Evolutionary conservation across 2,329 filamentous ascomycete genomes (phyloP), one percentile per base, ranked within the genome.

Genomic region (Bipolaris cookei): DNA sequence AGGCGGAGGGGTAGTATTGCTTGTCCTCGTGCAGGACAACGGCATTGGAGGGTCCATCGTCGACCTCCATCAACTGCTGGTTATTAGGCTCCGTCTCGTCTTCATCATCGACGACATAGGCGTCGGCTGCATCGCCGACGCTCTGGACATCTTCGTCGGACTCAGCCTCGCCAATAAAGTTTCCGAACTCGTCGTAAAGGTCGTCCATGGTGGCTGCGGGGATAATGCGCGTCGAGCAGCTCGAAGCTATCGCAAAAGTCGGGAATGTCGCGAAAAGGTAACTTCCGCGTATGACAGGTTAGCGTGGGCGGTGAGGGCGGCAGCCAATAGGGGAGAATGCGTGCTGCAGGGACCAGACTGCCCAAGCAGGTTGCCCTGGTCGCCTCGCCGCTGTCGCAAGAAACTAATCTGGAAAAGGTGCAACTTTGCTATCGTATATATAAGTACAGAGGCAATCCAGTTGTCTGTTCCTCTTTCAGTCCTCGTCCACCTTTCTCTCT

Each of bases 21-120:
- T 99, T 99, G 80, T 99, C 95, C 82, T 99, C 95, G 79, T 99
- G 95, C 43, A 99, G 85, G 56, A 99, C 86, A n/a, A 99, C 92
- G 49, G 95, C 94, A 77, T 98, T 99, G 4, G 93, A 97, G 3
- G 94, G 91, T 13, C 90, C 92, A 46, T 93, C 89, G 74, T 98
- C 94, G 41, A 98, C 81, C 71, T 98, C 91, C 94, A 99, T 98
- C 68, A 95, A 81, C 79, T 97, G 90, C 75, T 96, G 89, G 43
- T 90, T 89, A 35, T 88, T 83, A 38, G 79, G 81, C 21, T 63
- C 60, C 25, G 65, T 73, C 43, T 77, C 76, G 3, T 74, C 74
- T 51, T 86, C 75, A 59, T 84, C 86, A 69, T 91, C 83, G 68
- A 84, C 86, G 69, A 91, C 83, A 67, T 88, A 85, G 61, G 87